Percentiles rank a stretch among this genome's conserved stretches.
Conservation (phyloP, 1,284 basidiomycete species). For the Heliocybe sulcata region DNA sequence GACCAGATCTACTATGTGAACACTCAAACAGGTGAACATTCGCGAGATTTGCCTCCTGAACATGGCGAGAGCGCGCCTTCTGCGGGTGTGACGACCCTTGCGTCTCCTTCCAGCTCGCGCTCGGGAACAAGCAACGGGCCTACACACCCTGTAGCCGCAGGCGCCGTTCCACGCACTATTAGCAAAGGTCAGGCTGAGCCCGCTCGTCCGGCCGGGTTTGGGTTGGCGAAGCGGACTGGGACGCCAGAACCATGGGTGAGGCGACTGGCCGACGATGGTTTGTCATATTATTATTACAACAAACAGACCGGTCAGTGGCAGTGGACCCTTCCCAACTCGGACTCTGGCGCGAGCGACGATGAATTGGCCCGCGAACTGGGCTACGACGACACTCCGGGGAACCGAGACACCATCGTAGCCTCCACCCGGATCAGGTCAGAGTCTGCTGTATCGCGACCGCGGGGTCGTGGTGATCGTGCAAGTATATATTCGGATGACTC, state of each 20-base stretch:
- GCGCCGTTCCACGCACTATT: neutral
- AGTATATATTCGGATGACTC: slow-evolving; percentile 77
- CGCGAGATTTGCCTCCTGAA: slow-evolving; percentile 79
- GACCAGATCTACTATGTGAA: slow-evolving; percentile 89
- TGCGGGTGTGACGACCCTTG: slow-evolving; percentile 49
- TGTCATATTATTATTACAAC: slow-evolving; percentile 77
- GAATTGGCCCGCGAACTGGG: slow-evolving; percentile 2
- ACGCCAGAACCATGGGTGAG: slow-evolving; percentile 77
- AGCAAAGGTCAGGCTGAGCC: neutral
- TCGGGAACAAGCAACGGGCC: slow-evolving; percentile 45
- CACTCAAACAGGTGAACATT: slow-evolving; percentile 81
- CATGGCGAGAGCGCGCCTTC: slow-evolving; percentile 51
- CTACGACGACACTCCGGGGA: slow-evolving; percentile 6
- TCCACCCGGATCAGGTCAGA: slow-evolving; percentile 27
- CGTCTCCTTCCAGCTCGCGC: slow-evolving; percentile 47
- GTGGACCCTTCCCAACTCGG: slow-evolving; percentile 55
- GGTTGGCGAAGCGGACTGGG: slow-evolving; percentile 44
- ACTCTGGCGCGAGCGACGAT: slow-evolving; percentile 7
- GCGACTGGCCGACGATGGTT: slow-evolving; percentile 79
- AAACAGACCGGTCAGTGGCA: slow-evolving; percentile 58
- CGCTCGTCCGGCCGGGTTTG: slow-evolving; percentile 41
- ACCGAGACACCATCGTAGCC: slow-evolving; percentile 10
- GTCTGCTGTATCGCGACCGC: slow-evolving; percentile 25
- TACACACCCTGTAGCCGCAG: slow-evolving; percentile 24
- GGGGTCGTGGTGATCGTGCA: slow-evolving; percentile 33